Conservation (phyloP, 306 rosid species). For the Datisca glomerata region DNA sequence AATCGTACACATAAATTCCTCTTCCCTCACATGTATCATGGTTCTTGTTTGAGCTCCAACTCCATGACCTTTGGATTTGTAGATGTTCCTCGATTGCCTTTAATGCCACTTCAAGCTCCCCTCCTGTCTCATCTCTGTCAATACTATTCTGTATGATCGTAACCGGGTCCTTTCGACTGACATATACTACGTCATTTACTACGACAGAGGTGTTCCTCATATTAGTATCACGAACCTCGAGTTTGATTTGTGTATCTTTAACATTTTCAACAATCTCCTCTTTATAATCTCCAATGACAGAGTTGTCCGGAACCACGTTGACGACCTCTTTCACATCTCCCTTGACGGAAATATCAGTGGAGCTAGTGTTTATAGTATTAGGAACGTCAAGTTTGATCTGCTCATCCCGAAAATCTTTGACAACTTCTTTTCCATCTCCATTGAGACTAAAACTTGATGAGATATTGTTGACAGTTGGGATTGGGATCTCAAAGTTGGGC, state of each 20-base stretch:
- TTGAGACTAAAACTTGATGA: background rate
- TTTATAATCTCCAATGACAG: background rate
- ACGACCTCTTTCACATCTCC: too few species aligned
- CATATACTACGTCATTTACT: too few species aligned
- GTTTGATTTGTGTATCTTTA: slow-evolving; percentile 3
- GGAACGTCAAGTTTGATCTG: too few species aligned
- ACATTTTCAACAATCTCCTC: slow-evolving; percentile 1
- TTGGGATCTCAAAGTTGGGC: slow-evolving; percentile 29
- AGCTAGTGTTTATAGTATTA: too few species aligned
- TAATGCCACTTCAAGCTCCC: slow-evolving; percentile 21
- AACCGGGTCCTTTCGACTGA: too few species aligned
- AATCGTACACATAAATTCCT: slow-evolving; percentile 48
- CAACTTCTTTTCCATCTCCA: too few species aligned
- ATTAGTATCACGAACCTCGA: too few species aligned
- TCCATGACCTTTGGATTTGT: slow-evolving; percentile 30
- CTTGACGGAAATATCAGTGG: too few species aligned
- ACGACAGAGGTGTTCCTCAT: too few species aligned
- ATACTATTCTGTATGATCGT: too few species aligned
- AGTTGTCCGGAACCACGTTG: too few species aligned
- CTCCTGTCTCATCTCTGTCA: slow-evolving; percentile 5
- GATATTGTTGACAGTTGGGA: slow-evolving; percentile 3
- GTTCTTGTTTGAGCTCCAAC: slow-evolving; percentile 23
- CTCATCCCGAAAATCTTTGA: too few species aligned
- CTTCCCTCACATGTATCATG: slow-evolving; percentile 21
- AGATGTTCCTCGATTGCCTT: slow-evolving; percentile 39